Base-by-base conservation (phyloP, 108 stramenopile genomes). In the Fragilariopsis cylindrus region DNA sequence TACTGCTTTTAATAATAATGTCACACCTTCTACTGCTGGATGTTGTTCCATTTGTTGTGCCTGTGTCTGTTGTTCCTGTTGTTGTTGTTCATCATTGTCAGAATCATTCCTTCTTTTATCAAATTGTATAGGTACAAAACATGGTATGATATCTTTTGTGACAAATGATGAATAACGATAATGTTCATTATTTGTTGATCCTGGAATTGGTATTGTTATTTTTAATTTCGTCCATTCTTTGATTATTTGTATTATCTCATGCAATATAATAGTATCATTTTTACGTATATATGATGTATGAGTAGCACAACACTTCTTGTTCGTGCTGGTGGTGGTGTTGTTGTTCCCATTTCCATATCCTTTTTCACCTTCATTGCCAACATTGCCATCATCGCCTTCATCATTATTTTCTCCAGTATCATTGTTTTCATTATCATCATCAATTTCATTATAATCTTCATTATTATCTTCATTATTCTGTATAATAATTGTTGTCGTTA, bases 401-500 rank as follows among this genome's bases (percentile, higher is more conserved):
- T 63, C 11, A 7, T 44, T 4, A 40, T n/a, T 15, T 11, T 7
- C 11, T n/a, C 13, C 39, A 40, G 40, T 13, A 21, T 62, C 39
- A 41, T 62, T 2, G 43, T 62, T 41, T 7, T 62, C 39, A 21
- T 40, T 41, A 41, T 62, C 6, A 7, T 62, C 60, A 62, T 62
- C 3, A 42, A 63, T 52, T 21, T 30, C 30, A 30, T 30, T 30
- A 30, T 30, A 0, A 30, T 30, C 30, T 30, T 30, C 30, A 30
- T 30, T 30, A 30, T 30, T 21, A 1, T 21, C 21, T 21, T 21
- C 30, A 30, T 30, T 2, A 30, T 30, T 0, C 0, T 30, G 30
- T 30, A 30, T 44, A 1, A 45, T n/a, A 5, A 63, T 44, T 2
- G 52, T 42, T 48, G 52, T 13, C 13, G 86, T 85, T 13, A 90